Evolutionary conservation across 169 alveolate species (phyloP), one percentile per base, ranked within the genome.

Genomic region (Plasmodium sp.): DNA sequence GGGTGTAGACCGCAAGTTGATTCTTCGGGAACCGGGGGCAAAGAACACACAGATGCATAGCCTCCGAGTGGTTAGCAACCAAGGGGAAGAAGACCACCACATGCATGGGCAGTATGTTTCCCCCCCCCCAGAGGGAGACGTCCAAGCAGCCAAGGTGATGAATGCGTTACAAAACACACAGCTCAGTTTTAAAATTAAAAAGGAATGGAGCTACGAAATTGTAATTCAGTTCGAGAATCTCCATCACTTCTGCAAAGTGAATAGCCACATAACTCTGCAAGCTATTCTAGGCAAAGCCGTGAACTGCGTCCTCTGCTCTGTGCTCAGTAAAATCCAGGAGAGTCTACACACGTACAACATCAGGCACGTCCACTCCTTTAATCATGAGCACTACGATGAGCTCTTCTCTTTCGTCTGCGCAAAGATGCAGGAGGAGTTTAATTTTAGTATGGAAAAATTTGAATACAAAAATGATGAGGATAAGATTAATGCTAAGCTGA

Each of bases 141-240:
- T 41, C 0, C 54, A 86, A 18, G 12, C 71, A 54, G 16, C 85
- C 2, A 86, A 86, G 77, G 77, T 86, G 7, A 75, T 75, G 77
- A 75, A 86, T 36, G 74, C 71, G 4, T 4, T 86, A 75, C 43
- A 86, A 31, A 86, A 86, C 31, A 39, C 71, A 22, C 72, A 86
- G 2, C 33, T 86, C 9, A 83, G 75, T 86, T 84, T 95, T 94
- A 86, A 86, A 4, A 5, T 75, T 6, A 43, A 86, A 43, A 86
- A 86, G 81, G 93, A 86, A 81, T 97, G 98, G 98, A 97, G 96
- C 39, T 98, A 98, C 93, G 97, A 96, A 72, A 96, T 97, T 16
- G 95, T 97, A 3, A 83, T 98, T 27, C 99, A 98, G 81, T 97
- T 98, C 91, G 98, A 97, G 74, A 96, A 97, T 27, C 90, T 97